Evolutionary conservation across 208 protist species (phyloP), one percentile per base, ranked within the genome.

Genomic region (Trypanosoma brucei): DNA sequence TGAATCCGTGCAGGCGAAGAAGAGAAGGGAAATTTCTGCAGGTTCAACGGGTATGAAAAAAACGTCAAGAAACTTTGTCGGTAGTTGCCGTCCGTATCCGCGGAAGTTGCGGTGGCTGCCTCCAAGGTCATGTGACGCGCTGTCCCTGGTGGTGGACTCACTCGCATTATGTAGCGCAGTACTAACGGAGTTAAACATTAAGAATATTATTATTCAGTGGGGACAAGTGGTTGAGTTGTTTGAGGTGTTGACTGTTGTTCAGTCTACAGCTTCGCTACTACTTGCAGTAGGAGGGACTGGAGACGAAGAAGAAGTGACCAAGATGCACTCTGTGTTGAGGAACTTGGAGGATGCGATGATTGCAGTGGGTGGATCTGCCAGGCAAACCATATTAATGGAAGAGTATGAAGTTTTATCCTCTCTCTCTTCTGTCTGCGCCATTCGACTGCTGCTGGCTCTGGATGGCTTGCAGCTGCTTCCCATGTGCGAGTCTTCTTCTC

Each of bases 91-190:
- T 9, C 22, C 30, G 34, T 35, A 0, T 31, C 36, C 57, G 44
- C 7, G 36, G 5, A 36, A 8, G 14, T 63, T 94, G 50, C 72
- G 83, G 3, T 94, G 85, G 82, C 65, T 94, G 8, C 88, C 88
- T 13, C 70, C 76, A 30, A 76, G 78, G 62, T 73, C 84, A 2
- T 70, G 70, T 8, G 65, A 80, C 14, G 70, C 60, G 9, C 68
- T 86, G 31, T 67, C 80, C 0, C 74, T 92, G 33, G 62, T 75
- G 38, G 22, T 81, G 7, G 76, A 89, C 13, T 91, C 85, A 14
- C 69, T 94, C 3, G 78, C 81, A 5, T 67, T 92, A 7, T 65
- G 76, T 34, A 80, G 73, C 44, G 63, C 75, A 57, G 46, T 86
- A 3, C 46, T 91, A 2, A 71, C 76, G 6, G 51, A 72, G 22